These are phyloP conservation scores for Saccharomycopsis hybrid DNA, from an alignment of 1,139 yeast species.

Conservation along the genomic window DNA sequence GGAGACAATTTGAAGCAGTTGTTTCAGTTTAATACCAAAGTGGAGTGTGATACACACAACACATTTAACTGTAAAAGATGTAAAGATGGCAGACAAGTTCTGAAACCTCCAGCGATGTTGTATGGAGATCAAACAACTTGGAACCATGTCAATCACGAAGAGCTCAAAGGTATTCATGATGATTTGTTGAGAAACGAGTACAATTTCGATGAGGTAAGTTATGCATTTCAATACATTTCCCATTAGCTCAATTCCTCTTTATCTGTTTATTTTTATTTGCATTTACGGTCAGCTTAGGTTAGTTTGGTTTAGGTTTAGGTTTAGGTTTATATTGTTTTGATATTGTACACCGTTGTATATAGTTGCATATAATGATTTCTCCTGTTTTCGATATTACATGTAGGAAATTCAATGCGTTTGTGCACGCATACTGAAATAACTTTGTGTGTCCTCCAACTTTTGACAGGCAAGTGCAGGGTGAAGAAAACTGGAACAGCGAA, in stretches of 20 bases:
- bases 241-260: conserved; percentile 34
- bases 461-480: no score
- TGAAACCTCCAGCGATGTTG: conserved; percentile 77
- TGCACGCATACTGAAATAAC: no score
- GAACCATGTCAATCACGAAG: conserved; percentile 76
- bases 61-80: conserved; percentile 88
- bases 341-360: no score
- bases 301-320: no score
- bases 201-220: conserved; percentile 63
- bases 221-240: conserved; percentile 89
- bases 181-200: conserved; percentile 68
- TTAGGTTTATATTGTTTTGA: no score
- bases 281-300: no score
- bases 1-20: conserved; percentile 72
- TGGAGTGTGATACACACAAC: conserved; percentile 87
- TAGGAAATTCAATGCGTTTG: no score
- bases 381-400: no score
- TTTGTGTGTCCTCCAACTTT: no score
- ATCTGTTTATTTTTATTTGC: no score
- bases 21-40: conserved; percentile 62
- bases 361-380: no score
- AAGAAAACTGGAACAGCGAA: no score
- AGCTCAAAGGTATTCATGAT: conserved; percentile 65
- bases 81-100: conserved; percentile 54
- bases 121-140: conserved; percentile 98